Conservation (phyloP, 371 early-diverging fungal species). For the Apophysomyces sp. region DNA sequence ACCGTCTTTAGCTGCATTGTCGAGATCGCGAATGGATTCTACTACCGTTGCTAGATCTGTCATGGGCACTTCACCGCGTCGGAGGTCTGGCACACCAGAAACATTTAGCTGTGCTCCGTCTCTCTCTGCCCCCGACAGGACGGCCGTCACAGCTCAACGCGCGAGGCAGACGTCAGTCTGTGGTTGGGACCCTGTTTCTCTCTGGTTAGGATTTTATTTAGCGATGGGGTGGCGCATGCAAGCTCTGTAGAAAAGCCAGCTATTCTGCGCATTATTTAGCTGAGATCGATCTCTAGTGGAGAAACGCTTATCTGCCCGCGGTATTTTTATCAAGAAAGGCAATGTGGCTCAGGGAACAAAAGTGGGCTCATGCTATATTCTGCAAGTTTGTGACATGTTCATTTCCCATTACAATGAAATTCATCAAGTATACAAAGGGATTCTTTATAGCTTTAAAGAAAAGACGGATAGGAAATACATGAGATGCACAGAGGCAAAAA, state of each 20-base stretch:
- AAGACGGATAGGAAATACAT: neutral
- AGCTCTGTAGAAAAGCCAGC: no score
- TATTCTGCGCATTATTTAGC: no score
- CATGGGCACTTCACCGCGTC: neutral
- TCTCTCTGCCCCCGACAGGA: neutral
- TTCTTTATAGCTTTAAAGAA: slow-evolving; percentile 1
- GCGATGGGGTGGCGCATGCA: neutral
- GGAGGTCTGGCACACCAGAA: no score
- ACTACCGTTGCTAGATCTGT: neutral
- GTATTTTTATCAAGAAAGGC: neutral
- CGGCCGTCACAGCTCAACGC: neutral
- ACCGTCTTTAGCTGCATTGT: neutral
- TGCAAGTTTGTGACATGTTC: neutral
- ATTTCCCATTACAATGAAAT: neutral
- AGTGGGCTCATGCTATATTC: neutral
- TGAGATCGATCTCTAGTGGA: no score
- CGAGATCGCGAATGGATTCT: neutral
- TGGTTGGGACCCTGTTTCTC: neutral
- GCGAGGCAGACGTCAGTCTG: neutral
- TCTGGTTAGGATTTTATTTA: no score
- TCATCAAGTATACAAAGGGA: neutral
- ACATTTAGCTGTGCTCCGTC: neutral
- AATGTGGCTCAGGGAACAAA: neutral
- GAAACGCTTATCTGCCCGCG: neutral
- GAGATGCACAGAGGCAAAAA: neutral